Evolutionary conservation across 2,329 filamentous ascomycete species (phyloP).

Genomic region (Cryphonectria nitschkei): DNA sequence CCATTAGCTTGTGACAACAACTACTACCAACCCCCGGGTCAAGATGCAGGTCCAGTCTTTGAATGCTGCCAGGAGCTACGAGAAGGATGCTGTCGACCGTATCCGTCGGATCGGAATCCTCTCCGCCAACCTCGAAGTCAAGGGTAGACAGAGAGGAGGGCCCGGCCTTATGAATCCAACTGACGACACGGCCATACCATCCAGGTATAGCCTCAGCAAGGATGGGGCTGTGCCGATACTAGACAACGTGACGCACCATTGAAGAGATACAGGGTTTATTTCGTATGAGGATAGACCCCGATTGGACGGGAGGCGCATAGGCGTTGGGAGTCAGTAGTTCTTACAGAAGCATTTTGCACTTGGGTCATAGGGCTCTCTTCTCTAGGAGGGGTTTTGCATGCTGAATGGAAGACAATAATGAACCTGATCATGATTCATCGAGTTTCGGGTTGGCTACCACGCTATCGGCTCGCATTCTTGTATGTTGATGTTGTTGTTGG

Average conservation of each 20-base stretch:
- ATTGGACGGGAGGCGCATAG: slow-evolving; percentile 7
- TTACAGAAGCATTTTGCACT: slow-evolving; percentile 16
- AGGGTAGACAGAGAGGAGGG: slow-evolving; percentile 35
- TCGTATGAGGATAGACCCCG: slow-evolving; percentile 10
- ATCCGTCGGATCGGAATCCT: slow-evolving; percentile 78
- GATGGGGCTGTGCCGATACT: slow-evolving; percentile 9
- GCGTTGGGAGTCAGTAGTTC: slow-evolving; percentile 27
- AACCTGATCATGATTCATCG: not conserved
- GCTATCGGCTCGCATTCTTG: not conserved
- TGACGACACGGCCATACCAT: slow-evolving; percentile 11
- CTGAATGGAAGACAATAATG: not conserved
- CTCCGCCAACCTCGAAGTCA: slow-evolving; percentile 75
- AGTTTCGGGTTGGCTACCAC: not conserved
- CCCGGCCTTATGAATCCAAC: not conserved
- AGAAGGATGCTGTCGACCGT: slow-evolving; percentile 74
- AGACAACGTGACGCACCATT: not conserved
- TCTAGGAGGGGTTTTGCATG: not conserved
- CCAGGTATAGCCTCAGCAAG: slow-evolving; percentile 6
- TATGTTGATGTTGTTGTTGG: not conserved
- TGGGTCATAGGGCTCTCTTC: not conserved
- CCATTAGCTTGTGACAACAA: slow-evolving; percentile 70
- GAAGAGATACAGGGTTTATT: slow-evolving; percentile 1
- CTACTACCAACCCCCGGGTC: slow-evolving; percentile 66
- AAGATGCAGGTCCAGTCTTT: slow-evolving; percentile 73
- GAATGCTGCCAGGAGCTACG: slow-evolving; percentile 70